Percentiles rank a stretch among this genome's conserved stretches.
These are phyloP conservation scores for Tulasnella sp. DNA, from an alignment of 768 basidiomycete genomes.

Conservation along the genomic window DNA sequence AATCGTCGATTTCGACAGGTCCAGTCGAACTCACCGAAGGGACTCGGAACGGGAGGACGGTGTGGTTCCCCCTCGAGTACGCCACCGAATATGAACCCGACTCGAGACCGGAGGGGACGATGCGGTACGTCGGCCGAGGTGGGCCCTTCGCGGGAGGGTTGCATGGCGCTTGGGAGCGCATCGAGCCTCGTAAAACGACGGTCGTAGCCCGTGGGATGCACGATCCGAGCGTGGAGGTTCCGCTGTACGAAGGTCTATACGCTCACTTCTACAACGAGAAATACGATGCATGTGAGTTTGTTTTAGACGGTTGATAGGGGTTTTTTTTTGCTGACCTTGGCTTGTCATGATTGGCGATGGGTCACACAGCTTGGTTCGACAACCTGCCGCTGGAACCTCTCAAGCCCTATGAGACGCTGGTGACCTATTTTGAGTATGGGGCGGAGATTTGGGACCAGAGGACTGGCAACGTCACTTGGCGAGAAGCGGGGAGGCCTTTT, in stretches of 20 bases:
- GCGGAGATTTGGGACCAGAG: constrained; percentile 4
- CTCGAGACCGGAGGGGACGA: background rate
- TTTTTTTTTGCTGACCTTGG: no score
- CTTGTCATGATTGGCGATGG: no score
- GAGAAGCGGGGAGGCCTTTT: no score
- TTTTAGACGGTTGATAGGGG: no score
- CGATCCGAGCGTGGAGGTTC: background rate
- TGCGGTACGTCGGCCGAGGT: background rate
- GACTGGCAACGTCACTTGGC: no score
- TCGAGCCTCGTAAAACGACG: background rate
- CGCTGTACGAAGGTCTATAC: background rate
- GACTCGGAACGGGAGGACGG: no score
- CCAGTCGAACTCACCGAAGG: no score
- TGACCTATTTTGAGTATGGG: background rate
- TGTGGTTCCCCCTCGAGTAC: no score
- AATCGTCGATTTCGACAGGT: no score
- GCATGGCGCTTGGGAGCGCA: constrained; percentile 4
- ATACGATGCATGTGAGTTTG: background rate
- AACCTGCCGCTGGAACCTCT: background rate
- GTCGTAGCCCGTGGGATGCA: background rate
- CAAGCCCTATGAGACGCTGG: background rate
- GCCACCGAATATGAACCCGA: no score
- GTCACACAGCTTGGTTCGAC: constrained; percentile 5
- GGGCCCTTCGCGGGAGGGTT: background rate
- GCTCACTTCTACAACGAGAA: constrained; percentile 8